Conservation (phyloP, 1,284 basidiomycete genomes). For the Pholiota adiposa region DNA sequence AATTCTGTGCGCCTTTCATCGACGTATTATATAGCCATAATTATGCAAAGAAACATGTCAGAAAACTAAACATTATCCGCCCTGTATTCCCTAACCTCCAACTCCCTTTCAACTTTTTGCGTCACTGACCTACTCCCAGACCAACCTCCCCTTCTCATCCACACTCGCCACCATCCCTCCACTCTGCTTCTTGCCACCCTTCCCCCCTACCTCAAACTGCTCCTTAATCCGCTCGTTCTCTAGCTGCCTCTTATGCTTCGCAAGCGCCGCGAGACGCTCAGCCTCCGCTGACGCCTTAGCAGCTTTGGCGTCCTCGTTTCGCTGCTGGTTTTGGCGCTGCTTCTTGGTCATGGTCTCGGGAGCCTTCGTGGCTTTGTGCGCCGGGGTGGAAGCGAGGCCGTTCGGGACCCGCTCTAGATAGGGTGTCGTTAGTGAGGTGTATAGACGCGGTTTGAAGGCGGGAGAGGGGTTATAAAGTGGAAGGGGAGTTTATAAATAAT, state of each 20-base stretch:
- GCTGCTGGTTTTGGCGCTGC: conserved; percentile 70
- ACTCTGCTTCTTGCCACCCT: conserved; percentile 1
- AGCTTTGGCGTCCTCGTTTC: conserved; percentile 59
- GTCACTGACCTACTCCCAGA: neutral
- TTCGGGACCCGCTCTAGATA: conserved; percentile 16
- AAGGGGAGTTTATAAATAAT: too few species aligned
- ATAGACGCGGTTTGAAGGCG: neutral
- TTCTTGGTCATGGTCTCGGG: conserved; percentile 60
- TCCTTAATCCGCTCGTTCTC: conserved; percentile 59
- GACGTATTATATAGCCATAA: too few species aligned
- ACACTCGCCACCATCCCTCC: conserved; percentile 12
- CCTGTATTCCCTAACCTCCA: too few species aligned
- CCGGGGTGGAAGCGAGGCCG: conserved; percentile 19
- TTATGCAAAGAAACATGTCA: too few species aligned
- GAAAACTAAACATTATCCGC: too few species aligned
- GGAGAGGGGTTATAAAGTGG: too few species aligned
- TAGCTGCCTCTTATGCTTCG: conserved; percentile 62
- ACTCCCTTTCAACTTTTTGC: too few species aligned
- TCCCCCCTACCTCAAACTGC: conserved; percentile 25
- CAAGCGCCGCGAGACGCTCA: conserved; percentile 53
- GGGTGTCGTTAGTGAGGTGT: neutral
- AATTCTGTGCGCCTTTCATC: too few species aligned
- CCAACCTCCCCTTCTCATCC: neutral
- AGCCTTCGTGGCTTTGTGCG: conserved; percentile 26
- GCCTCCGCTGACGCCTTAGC: conserved; percentile 59